Evolutionary conservation across 2,329 filamentous ascomycete species (phyloP), one percentile per base, ranked within the genome.

Genomic region (Ophiostoma ips): DNA sequence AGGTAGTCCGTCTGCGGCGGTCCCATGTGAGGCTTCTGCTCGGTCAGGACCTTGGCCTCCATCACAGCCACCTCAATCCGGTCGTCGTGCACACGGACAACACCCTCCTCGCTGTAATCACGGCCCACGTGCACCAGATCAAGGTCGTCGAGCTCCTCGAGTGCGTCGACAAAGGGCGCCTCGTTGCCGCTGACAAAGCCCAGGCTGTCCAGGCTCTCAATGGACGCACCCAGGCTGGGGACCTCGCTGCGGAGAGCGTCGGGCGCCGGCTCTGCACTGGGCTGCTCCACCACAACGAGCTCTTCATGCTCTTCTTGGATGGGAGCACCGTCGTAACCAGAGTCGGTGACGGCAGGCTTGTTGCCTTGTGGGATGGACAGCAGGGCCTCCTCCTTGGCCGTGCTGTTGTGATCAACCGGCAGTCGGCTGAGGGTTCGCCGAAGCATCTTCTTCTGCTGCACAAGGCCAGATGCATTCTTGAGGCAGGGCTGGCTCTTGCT

Each of bases 401-500:
- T 35, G 10, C 37, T 35, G 3, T 44, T 35, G 3, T 44, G 50
- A 3, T 56, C 55, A 10, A 51, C 48, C 0, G 52, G 54, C 5
- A 57, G 54, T 11, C 55, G 54, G 44, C 55, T 57, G 44, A 52
- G 36, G 9, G 55, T 57, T 30, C 55, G 46, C 13, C 54, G 55
- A 7, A 57, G 48, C 5, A 40, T 41, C 35, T 54, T 52, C 13
- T 51, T 52, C 43, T 51, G 46, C 24, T 55, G 53, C n/a, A 48
- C 28, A 13, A 49, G 15, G 9, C 19, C 38, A 15, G 48, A 45
- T 48, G 52, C 52, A 12, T 51, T 55, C 55, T 71, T 72, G 46
- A 77, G 65, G 50, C 71, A 67, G 11, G 74, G 73, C 60, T 77
- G 74, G 58, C 72, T 76, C 60, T 70, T 74, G 63, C 71, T 64